Evolutionary conservation across 1,284 basidiomycete genomes (phyloP).

Genomic region (Peniophora sp.): DNA sequence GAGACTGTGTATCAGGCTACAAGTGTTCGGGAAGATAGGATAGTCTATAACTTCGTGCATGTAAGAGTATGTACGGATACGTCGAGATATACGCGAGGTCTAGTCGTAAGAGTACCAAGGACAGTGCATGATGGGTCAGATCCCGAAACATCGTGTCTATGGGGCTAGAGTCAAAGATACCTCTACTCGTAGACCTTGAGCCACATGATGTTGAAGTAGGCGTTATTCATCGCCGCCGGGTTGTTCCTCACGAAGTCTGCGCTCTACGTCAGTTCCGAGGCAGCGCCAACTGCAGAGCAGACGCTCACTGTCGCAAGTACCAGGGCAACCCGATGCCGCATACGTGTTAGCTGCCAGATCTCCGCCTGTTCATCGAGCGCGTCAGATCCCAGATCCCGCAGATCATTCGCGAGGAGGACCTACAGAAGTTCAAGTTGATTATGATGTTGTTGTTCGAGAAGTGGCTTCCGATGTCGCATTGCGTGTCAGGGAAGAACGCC

Average conservation of each 20-base stretch:
- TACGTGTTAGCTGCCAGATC: not conserved
- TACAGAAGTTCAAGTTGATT: conserved; percentile 45
- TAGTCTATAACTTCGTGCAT: no score
- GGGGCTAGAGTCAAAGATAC: no score
- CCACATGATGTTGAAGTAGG: conserved; percentile 2
- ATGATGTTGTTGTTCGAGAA: conserved; percentile 55
- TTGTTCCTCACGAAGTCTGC: conserved; percentile 1
- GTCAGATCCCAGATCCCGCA: no score
- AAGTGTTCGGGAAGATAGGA: no score
- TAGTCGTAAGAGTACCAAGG: no score
- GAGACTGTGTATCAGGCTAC: no score
- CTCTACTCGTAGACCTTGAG: conserved; percentile 1
- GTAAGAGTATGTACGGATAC: no score
- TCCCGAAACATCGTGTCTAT: no score
- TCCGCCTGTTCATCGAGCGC: no score
- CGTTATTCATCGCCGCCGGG: not conserved
- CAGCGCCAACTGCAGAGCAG: not conserved
- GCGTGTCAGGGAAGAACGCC: conserved; percentile 46
- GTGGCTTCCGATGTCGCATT: conserved; percentile 38
- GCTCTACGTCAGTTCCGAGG: not conserved
- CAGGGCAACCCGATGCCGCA: not conserved
- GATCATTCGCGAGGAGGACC: no score
- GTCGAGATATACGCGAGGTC: no score
- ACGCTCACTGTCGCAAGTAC: not conserved
- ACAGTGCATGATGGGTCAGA: no score